A percentile compares a stretch with the other conserved stretches of the same genome.
phyloP scores from a whole-genome alignment of 352 stramenopile genomes.

The Detonula confervacea region DNA sequence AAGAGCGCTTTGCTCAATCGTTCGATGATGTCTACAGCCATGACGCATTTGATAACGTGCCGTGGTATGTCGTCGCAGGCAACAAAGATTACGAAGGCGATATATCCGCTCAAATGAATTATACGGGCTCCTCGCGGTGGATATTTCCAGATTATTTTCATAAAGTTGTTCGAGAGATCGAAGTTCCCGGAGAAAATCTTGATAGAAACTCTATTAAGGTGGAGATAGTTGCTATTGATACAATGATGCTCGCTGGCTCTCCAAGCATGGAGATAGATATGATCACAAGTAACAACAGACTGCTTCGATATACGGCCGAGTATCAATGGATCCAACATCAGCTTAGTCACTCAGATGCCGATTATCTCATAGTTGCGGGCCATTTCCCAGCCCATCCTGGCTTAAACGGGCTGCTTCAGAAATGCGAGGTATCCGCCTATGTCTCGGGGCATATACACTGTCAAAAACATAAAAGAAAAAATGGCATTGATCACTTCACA shows the following conservation, averaged over 20 bases:
- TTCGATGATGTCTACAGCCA: slow-evolving; percentile 28
- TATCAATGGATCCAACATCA: slow-evolving; percentile 20
- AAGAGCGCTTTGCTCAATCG: slow-evolving; percentile 13
- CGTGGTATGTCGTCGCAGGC: slow-evolving; percentile 30
- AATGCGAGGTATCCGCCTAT: slow-evolving; percentile 24
- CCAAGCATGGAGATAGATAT: not conserved
- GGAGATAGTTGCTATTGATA: slow-evolving; percentile 30
- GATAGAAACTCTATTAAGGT: slow-evolving; percentile 1
- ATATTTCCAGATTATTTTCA: slow-evolving; percentile 32
- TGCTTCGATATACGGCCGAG: not conserved
- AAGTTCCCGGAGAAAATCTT: not conserved
- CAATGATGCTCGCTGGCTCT: slow-evolving; percentile 10
- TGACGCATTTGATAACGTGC: slow-evolving; percentile 18
- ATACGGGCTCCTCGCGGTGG: slow-evolving; percentile 14
- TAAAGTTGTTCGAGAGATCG: slow-evolving; percentile 15
- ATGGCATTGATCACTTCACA: slow-evolving; percentile 13
- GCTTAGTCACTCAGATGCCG: slow-evolving; percentile 19
- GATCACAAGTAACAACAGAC: not conserved
- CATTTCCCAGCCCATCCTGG: slow-evolving; percentile 18
- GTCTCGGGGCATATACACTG: slow-evolving; percentile 26
- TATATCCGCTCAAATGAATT: slow-evolving; percentile 25
- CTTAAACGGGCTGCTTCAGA: slow-evolving; percentile 10
- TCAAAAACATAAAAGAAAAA: slow-evolving; percentile 12
- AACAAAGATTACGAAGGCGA: slow-evolving; percentile 32
- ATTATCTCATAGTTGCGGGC: slow-evolving; percentile 32